Percentiles rank a stretch among this genome's conserved stretches.
Conservation (phyloP, 2,329 filamentous ascomycete genomes). For the Aspergillus intermedius region DNA sequence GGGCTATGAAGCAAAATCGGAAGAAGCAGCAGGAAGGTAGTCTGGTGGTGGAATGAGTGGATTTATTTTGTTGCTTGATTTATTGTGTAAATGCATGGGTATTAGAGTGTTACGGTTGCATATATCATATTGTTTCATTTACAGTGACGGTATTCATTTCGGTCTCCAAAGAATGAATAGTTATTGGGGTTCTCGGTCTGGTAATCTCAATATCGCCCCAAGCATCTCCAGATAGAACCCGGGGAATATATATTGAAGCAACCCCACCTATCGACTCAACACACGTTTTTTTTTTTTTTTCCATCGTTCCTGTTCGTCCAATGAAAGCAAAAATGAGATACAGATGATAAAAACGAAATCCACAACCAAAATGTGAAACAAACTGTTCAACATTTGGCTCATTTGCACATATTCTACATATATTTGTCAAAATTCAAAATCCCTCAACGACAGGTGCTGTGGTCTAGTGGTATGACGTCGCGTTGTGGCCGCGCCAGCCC, state of each 20-base stretch:
- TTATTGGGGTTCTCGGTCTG: background rate
- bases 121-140: background rate
- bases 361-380: too few species aligned
- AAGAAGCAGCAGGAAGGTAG: slow-evolving; percentile 25
- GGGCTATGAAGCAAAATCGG: slow-evolving; percentile 40
- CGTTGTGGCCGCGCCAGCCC: background rate
- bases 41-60: slow-evolving; percentile 12
- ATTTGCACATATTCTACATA: too few species aligned
- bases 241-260: background rate
- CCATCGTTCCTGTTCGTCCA: too few species aligned
- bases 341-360: too few species aligned
- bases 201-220: background rate
- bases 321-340: too few species aligned
- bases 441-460: background rate
- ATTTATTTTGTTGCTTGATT: background rate
- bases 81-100: background rate
- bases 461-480: slow-evolving; percentile 1
- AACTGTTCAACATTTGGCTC: too few species aligned
- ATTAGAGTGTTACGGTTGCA: background rate
- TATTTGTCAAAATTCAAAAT: too few species aligned
- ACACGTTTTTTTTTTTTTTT: too few species aligned
- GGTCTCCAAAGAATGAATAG: background rate
- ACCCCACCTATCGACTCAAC: background rate
- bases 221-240: too few species aligned
- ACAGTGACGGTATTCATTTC: background rate